These are phyloP conservation scores for Ustilago esculenta DNA, from an alignment of 1,284 basidiomycete species.

Conservation along the genomic window DNA sequence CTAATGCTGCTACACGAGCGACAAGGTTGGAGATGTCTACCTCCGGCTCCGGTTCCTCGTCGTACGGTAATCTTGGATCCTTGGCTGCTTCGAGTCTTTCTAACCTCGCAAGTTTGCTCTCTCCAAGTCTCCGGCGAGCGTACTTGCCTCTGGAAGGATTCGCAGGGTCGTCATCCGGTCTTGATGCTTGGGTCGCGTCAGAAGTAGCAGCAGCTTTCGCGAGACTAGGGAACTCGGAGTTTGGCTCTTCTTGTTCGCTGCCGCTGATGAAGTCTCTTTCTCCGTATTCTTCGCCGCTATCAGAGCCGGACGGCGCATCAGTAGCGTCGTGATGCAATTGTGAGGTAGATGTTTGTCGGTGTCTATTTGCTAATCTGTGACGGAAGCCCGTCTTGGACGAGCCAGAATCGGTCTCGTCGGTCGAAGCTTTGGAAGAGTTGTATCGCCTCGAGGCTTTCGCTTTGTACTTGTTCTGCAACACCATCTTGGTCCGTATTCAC, in stretches of 20 bases:
- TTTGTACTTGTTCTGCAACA: slow-evolving; percentile 66
- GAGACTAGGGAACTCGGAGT: slow-evolving; percentile 33
- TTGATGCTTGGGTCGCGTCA: not conserved
- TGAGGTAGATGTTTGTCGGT: not conserved
- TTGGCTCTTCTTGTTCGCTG: slow-evolving; percentile 17
- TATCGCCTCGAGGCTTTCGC: slow-evolving; percentile 62
- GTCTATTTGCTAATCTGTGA: slow-evolving; percentile 22
- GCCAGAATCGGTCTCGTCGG: slow-evolving; percentile 12
- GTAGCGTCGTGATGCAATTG: not conserved
- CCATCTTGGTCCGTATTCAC: too few relatives aligned
- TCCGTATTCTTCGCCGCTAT: slow-evolving; percentile 6
- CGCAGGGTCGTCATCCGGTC: slow-evolving; percentile 15
- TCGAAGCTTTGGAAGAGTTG: slow-evolving; percentile 27
- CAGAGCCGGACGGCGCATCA: slow-evolving; percentile 7
- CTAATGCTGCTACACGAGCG: slow-evolving; percentile 51
- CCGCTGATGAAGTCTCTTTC: slow-evolving; percentile 6
- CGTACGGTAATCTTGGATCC: slow-evolving; percentile 32
- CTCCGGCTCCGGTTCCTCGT: slow-evolving; percentile 60
- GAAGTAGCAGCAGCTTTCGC: slow-evolving; percentile 24
- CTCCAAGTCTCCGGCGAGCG: slow-evolving; percentile 47
- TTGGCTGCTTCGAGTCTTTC: slow-evolving; percentile 48
- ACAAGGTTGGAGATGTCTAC: slow-evolving; percentile 58
- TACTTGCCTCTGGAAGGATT: slow-evolving; percentile 45
- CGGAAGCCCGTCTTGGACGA: slow-evolving; percentile 26
- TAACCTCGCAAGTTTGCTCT: slow-evolving; percentile 54